These are phyloP conservation scores for Diaporthe nobilis DNA, from an alignment of 2,329 filamentous ascomycete genomes.

Conservation along the genomic window DNA sequence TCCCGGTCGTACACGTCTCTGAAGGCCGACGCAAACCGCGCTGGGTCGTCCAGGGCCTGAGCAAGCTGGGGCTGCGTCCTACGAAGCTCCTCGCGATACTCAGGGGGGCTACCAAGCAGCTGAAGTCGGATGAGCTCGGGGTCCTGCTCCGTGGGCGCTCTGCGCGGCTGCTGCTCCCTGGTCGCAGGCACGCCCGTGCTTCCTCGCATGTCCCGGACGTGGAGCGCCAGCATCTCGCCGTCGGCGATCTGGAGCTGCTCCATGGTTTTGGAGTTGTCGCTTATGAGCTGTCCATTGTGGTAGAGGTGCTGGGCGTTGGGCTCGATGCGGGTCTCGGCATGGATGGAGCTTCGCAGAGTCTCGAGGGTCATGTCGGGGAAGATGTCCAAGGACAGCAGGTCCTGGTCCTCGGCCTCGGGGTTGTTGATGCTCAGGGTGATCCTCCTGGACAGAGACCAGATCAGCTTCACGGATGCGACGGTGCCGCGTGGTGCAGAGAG, in stretches of 20 bases:
- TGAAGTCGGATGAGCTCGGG: slow-evolving; percentile 87
- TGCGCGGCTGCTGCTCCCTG: slow-evolving; percentile 50
- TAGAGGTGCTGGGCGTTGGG: slow-evolving; percentile 85
- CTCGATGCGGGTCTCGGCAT: slow-evolving; percentile 84
- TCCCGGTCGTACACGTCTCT: slow-evolving; percentile 78
- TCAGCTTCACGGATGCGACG: slow-evolving; percentile 36
- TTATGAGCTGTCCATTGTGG: slow-evolving; percentile 87
- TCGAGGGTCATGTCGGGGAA: slow-evolving; percentile 86
- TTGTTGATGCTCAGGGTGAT: slow-evolving; percentile 89
- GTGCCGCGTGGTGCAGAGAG: neutral
- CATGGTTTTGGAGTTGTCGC: slow-evolving; percentile 84
- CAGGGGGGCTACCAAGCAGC: slow-evolving; percentile 82
- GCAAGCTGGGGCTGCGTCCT: slow-evolving; percentile 83
- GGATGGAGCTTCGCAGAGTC: slow-evolving; percentile 88
- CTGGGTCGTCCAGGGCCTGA: slow-evolving; percentile 80
- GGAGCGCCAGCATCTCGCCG: slow-evolving; percentile 92
- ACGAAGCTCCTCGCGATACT: slow-evolving; percentile 76
- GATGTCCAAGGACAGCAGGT: slow-evolving; percentile 86
- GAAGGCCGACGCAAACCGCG: slow-evolving; percentile 82
- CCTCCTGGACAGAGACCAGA: slow-evolving; percentile 70
- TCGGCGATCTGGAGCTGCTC: slow-evolving; percentile 85
- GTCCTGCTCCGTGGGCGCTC: slow-evolving; percentile 66
- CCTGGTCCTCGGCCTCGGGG: slow-evolving; percentile 78
- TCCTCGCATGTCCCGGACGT: slow-evolving; percentile 75
- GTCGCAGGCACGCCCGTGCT: slow-evolving; percentile 57